phyloP scores from a whole-genome alignment of 2,329 filamentous ascomycete species.

The Fusarium pseudonygamai region DNA sequence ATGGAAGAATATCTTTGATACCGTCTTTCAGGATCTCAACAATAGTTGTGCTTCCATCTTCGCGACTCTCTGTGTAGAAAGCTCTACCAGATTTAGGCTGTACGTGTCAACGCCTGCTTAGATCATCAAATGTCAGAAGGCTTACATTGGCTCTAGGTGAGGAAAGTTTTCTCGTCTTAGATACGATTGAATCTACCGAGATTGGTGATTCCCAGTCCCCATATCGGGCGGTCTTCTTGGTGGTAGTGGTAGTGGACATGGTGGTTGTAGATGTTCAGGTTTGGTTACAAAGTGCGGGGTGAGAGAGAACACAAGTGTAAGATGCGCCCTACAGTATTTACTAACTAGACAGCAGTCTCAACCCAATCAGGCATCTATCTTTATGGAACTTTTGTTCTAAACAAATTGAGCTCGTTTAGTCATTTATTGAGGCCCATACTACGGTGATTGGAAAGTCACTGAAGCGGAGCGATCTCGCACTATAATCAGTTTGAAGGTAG shows the following conservation, averaged over 20 bases:
- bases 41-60: slow-evolving; percentile 55
- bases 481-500: background rate
- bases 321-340: background rate
- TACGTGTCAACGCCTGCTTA: background rate
- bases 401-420: background rate
- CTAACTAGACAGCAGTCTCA: background rate
- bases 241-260: slow-evolving; percentile 18
- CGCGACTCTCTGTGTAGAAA: slow-evolving; percentile 51
- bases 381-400: background rate
- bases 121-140: background rate
- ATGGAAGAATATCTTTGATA: slow-evolving; percentile 54
- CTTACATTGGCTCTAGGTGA: slow-evolving; percentile 51
- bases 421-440: background rate
- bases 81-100: slow-evolving; percentile 45
- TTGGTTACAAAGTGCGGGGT: slow-evolving; percentile 22
- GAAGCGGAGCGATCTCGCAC: background rate
- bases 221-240: slow-evolving; percentile 43
- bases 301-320: background rate
- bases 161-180: slow-evolving; percentile 46
- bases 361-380: too few species aligned
- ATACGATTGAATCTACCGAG: slow-evolving; percentile 49
- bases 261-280: slow-evolving; percentile 1
- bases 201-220: slow-evolving; percentile 54
- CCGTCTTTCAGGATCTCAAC: slow-evolving; percentile 51
- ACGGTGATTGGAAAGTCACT: background rate